Base-by-base conservation (phyloP, 2,329 filamentous ascomycete genomes). In the Aspergillus sp. region DNA sequence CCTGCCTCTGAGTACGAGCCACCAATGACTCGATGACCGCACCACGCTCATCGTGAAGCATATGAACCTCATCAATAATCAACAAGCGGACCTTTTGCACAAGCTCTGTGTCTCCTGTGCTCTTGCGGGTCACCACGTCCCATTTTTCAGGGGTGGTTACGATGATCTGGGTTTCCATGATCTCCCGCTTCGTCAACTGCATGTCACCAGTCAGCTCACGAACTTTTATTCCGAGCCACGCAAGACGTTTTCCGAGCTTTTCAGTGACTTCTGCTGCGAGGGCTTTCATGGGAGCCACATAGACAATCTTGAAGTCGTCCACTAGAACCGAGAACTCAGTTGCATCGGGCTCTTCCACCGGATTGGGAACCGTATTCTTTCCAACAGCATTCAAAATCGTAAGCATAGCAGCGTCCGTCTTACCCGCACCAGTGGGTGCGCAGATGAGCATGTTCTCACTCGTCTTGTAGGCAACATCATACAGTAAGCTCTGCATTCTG, bases 401-500 rank as follows among this genome's bases (percentile, higher is more conserved):
- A 65, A 99, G 83, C 93, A 99, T 96, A 8, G 95, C 96, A 31
- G 93, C 95, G 76, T 99, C 95, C 1, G 95, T 99, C 83, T 99
- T 99, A 86, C 95, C 95, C 60, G 93, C 93, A 85, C 95, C 95
- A 54, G 95, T 99, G 4, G 95, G 95, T 21, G 95, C 95, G 75
- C 95, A 99, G 59, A 99, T 96, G 52, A 99, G 85, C 93, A 99
- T 97, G 66, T 99, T 99, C 76, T 99, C 95, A 69, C 87, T 96
- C 2, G 91, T 97, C 72, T 89, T 91, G 77, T 99, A 98, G 0
- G 93, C 95, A 5, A 99, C 91, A 1, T 92, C 92, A 68, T 96
- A 96, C 0, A 98, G 90, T 48, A 99, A 81, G 72, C 93, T 98
- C 77, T 99, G 95, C 96, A 99, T 99, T 27, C 96, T 89, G 70